Conservation (phyloP, 768 basidiomycete genomes). For the Tylopilus sp. region DNA sequence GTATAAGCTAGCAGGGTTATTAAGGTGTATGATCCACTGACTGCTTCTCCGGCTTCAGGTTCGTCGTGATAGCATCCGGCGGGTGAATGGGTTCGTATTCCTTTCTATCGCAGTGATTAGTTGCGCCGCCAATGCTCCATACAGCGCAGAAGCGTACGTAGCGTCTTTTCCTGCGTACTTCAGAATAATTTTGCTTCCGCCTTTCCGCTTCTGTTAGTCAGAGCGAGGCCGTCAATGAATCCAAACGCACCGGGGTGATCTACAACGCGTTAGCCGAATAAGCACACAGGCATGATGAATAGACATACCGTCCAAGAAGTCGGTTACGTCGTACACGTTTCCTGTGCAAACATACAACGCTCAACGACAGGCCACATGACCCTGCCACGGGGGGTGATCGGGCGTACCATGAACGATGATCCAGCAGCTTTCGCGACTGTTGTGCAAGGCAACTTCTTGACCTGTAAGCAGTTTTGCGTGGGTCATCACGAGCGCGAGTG, state of each 20-base stretch:
- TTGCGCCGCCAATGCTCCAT: background rate
- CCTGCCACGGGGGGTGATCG: background rate
- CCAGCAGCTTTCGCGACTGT: constrained; percentile 64
- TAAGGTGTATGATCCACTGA: constrained; percentile 29
- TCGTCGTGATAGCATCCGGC: constrained; percentile 70
- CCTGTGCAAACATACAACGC: constrained; percentile 35
- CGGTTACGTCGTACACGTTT: constrained; percentile 76
- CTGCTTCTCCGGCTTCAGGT: constrained; percentile 86
- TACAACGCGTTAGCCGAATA: constrained; percentile 17
- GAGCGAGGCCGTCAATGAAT: background rate
- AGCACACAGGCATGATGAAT: background rate
- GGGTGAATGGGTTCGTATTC: constrained; percentile 92
- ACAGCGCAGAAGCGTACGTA: constrained; percentile 50
- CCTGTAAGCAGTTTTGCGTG: constrained; percentile 35
- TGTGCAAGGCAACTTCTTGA: constrained; percentile 52
- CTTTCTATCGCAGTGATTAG: constrained; percentile 37
- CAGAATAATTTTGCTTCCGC: constrained; percentile 80
- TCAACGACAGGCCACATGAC: too few relatives aligned
- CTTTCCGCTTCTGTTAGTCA: constrained; percentile 30
- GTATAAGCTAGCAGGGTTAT: constrained; percentile 1
- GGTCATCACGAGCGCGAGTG: constrained; percentile 9
- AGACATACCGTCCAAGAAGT: constrained; percentile 62
- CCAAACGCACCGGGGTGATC: constrained; percentile 60
- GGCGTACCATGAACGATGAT: constrained; percentile 77
- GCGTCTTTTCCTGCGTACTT: constrained; percentile 91